A percentile compares a stretch with the other conserved stretches of the same genome.
Evolutionary conservation across 2,329 filamentous ascomycete species (phyloP).

Genomic region (Pseudogymnoascus sp.): DNA sequence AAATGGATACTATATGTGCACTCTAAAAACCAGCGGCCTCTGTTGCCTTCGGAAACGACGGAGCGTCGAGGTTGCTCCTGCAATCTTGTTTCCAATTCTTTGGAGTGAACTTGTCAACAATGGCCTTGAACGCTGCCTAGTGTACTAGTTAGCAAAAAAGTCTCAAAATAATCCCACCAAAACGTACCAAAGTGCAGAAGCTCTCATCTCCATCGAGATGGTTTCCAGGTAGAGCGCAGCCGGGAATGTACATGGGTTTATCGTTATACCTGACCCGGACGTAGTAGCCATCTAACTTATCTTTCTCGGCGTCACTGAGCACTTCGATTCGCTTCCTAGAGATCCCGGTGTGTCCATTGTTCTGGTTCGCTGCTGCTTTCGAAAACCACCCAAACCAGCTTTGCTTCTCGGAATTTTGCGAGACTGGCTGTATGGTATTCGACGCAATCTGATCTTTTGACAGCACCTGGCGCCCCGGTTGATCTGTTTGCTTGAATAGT

Average conservation of each 20-base stretch:
- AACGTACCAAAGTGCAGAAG: conserved; percentile 76
- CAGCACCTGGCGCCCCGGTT: conserved; percentile 22
- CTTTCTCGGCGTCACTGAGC: conserved; percentile 49
- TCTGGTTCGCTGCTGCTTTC: conserved; percentile 13
- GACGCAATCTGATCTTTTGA: conserved; percentile 16
- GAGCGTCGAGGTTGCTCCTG: conserved; percentile 42
- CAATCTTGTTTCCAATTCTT: conserved; percentile 65
- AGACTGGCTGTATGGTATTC: conserved; percentile 5
- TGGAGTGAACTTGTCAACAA: conserved; percentile 86
- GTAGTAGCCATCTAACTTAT: conserved; percentile 65
- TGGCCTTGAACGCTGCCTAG: conserved; percentile 79
- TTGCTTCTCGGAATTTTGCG: conserved; percentile 5
- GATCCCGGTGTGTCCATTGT: conserved; percentile 37
- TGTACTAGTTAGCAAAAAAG: not conserved
- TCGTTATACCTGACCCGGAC: conserved; percentile 92
- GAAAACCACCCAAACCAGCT: conserved; percentile 23
- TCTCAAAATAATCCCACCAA: not conserved
- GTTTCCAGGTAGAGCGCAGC: conserved; percentile 66
- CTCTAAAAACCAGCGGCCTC: conserved; percentile 28
- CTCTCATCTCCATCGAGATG: conserved; percentile 80
- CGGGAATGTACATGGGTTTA: conserved; percentile 68
- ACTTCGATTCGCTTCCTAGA: conserved; percentile 50
- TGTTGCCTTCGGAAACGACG: conserved; percentile 24
- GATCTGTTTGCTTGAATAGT: conserved; percentile 57
- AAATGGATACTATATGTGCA: not conserved